Evolutionary conservation across 2,329 filamentous ascomycete genomes (phyloP).

Genomic region (Nothopassalora personata): DNA sequence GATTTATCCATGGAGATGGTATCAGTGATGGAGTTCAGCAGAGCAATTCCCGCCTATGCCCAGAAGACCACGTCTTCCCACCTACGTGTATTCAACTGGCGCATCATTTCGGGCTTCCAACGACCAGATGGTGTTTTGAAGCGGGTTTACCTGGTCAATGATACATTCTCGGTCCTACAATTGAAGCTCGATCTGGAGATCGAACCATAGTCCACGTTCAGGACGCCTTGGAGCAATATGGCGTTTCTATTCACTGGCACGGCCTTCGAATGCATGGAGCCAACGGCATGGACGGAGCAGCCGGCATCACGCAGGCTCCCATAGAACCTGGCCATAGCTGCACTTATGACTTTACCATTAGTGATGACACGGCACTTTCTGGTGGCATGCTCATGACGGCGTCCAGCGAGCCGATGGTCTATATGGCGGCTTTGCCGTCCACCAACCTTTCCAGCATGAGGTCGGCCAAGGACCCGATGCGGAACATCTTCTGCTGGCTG

Average conservation of each 20-base stretch:
- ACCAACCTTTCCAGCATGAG: conserved; percentile 30
- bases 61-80: conserved; percentile 19
- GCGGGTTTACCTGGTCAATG: conserved; percentile 47
- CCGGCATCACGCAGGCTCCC: conserved; percentile 23
- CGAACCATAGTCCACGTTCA: conserved; percentile 39
- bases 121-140: conserved; percentile 47
- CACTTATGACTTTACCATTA: conserved; percentile 33
- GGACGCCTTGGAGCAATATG: conserved; percentile 37
- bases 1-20: too few species aligned
- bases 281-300: conserved; percentile 26
- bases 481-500: conserved; percentile 44
- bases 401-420: conserved; percentile 43
- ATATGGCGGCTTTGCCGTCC: conserved; percentile 46
- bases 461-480: conserved; percentile 31
- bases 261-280: too few species aligned
- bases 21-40: too few species aligned
- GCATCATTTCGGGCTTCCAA: conserved; percentile 14
- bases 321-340: conserved; percentile 28
- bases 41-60: conserved; percentile 12
- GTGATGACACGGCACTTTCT: conserved; percentile 40
- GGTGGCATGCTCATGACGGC: conserved; percentile 46
- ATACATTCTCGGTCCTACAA: conserved; percentile 48
- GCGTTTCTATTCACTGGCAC: too few species aligned
- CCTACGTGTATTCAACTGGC: conserved; percentile 14
- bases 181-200: conserved; percentile 47